Base-by-base conservation (phyloP, 768 basidiomycete species). In the Lactarius vividus region DNA sequence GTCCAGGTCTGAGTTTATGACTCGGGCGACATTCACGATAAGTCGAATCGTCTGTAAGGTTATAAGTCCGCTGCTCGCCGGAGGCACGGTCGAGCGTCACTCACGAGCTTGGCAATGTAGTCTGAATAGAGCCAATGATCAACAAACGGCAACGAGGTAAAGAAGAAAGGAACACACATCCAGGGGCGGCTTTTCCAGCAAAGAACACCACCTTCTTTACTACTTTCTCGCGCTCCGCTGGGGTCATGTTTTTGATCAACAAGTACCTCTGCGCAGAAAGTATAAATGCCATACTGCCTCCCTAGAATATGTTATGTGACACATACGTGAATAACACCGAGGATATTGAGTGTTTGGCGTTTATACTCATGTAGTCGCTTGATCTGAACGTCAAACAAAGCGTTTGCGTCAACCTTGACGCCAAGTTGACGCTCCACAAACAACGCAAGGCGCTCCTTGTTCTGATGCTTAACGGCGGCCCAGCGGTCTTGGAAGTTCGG, bases 161-260 rank as follows among this genome's bases (percentile, higher is more conserved):
- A 62, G 5, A 54, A 11, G 5, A 26, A 53, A 16, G 31, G 23
- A 8, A 79, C 88, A 73, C 74, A 90, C 89, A 94, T 64, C 88
- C 96, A 44, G 96, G 96, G 0, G 96, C 96, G 61, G 96, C 95
- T 76, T 98, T 98, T 69, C 97, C 96, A 37, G 94, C 96, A 69
- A 99, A 98, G 82, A 99, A 91, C n/a, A 94, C 89, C 23, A 94
- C 94, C 60, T 87, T 85, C n/a, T 87, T 90, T 70, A 84, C 87
- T 69, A 89, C 84, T 74, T 91, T 91, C 80, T 90, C 89, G 72
- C 91, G 85, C 75, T 97, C 87, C 33, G 77, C 88, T 0, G 91
- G 84, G 2, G 82, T 81, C 87, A 96, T 86, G 37, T 76, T 81
- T 80, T 98, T 98, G 76, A 97, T 76, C 11, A 77, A 78, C 58